These are phyloP conservation scores for Auricularia heimuer DNA, from an alignment of 768 basidiomycete species.

Conservation along the genomic window DNA sequence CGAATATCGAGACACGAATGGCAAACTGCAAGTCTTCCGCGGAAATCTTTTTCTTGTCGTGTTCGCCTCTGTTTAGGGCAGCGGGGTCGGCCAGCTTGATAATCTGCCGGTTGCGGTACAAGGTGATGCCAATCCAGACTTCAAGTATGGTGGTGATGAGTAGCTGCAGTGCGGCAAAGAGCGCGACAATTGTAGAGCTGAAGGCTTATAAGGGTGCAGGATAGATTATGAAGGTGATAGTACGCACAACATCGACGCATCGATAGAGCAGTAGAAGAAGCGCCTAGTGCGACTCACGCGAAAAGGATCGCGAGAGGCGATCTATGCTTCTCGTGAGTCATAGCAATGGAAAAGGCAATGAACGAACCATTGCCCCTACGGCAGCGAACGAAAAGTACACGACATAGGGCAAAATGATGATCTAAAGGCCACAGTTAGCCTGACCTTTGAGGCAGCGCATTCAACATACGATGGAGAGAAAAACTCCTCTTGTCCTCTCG, in stretches of 20 bases:
- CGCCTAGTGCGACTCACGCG: constrained; percentile 36
- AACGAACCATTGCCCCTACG: constrained; percentile 31
- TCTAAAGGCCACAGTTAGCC: neutral
- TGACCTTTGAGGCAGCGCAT: neutral
- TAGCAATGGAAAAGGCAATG: neutral
- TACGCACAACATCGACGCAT: constrained; percentile 27
- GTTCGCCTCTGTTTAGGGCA: constrained; percentile 22
- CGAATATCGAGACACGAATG: constrained; percentile 36
- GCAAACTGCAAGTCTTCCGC: constrained; percentile 33
- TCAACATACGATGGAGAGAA: neutral
- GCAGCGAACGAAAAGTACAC: constrained; percentile 26
- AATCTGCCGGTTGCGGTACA: neutral
- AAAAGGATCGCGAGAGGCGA: constrained; percentile 28
- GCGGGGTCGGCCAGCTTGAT: constrained; percentile 31
- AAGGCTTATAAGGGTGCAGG: no score
- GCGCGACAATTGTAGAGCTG: constrained; percentile 33
- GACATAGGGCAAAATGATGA: constrained; percentile 38
- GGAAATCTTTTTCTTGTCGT: constrained; percentile 16
- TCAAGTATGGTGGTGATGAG: constrained; percentile 31
- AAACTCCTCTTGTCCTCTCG: neutral
- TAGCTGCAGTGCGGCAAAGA: constrained; percentile 31
- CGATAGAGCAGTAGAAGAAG: constrained; percentile 43
- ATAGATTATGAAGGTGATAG: no score
- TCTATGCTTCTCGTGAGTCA: constrained; percentile 15
- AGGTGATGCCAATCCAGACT: constrained; percentile 18